Percentiles rank a stretch among this genome's conserved stretches.
phyloP scores from a whole-genome alignment of 768 basidiomycete species.

The Pleurotus eryngii region DNA sequence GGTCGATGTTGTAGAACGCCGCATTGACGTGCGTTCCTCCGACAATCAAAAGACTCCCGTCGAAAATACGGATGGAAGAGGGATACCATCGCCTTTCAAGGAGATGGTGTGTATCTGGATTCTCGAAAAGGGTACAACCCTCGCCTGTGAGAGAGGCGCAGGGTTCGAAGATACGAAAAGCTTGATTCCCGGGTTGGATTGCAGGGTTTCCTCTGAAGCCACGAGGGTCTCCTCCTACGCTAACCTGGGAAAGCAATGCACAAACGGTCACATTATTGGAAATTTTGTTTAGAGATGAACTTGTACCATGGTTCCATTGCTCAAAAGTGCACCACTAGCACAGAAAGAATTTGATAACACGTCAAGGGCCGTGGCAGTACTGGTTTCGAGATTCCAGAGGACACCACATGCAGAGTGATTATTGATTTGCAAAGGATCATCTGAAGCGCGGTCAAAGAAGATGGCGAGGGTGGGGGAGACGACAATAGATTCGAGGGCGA shows the following conservation, averaged over 20 bases:
- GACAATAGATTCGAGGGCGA: conserved; percentile 17
- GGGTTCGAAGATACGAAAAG: conserved; percentile 20
- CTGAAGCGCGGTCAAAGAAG: conserved; percentile 55
- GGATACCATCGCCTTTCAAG: conserved; percentile 57
- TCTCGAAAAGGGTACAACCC: conserved; percentile 32
- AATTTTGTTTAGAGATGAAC: too few species aligned
- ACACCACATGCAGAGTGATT: conserved; percentile 50
- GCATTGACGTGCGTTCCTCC: conserved; percentile 36
- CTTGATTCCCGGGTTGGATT: conserved; percentile 20
- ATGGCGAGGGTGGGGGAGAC: conserved; percentile 19
- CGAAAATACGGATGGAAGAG: conserved; percentile 45
- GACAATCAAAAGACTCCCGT: conserved; percentile 29
- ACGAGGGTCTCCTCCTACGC: conserved; percentile 51
- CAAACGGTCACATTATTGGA: too few species aligned
- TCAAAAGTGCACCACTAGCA: conserved; percentile 47
- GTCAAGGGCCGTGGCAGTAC: conserved; percentile 49
- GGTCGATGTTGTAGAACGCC: conserved; percentile 22
- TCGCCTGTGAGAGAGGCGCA: conserved; percentile 16
- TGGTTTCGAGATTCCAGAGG: conserved; percentile 46
- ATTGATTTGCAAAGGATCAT: conserved; percentile 42
- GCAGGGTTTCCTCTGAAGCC: conserved; percentile 28
- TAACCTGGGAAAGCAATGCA: conserved; percentile 12
- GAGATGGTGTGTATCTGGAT: conserved; percentile 44
- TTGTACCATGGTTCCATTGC: conserved; percentile 57
- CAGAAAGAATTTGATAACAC: conserved; percentile 59